Evolutionary conservation across 257 asterid species (phyloP).

Genomic region (Leonotis leonurus): DNA sequence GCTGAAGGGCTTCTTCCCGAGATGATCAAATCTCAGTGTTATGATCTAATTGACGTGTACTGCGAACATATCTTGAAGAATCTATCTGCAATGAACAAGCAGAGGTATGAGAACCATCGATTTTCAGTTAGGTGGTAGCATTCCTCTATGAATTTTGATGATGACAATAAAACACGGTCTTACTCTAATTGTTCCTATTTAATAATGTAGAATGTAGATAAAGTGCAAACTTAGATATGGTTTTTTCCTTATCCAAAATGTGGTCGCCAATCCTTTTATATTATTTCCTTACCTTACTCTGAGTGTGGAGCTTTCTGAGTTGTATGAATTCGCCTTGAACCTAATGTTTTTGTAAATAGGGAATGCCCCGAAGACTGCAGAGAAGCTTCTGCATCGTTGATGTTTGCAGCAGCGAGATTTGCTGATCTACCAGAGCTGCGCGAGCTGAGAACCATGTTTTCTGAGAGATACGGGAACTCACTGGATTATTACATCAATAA

Average conservation of each 20-base stretch:
- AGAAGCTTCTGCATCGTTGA: slow-evolving; percentile 73
- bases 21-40: slow-evolving; percentile 49
- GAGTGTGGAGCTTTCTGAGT: neutral
- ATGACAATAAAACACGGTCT: neutral
- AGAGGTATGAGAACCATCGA: slow-evolving; percentile 32
- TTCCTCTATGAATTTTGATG: too few species aligned
- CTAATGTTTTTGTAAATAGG: too few species aligned
- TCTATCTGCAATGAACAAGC: slow-evolving; percentile 49
- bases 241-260: too few species aligned
- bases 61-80: slow-evolving; percentile 37
- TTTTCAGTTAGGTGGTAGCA: neutral
- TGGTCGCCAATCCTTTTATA: too few species aligned
- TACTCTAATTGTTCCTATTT: neutral
- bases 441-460: slow-evolving; percentile 56
- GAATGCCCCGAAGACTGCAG: slow-evolving; percentile 75
- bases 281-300: neutral
- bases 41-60: slow-evolving; percentile 52
- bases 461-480: slow-evolving; percentile 56
- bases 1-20: slow-evolving; percentile 72
- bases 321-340: too few species aligned
- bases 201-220: too few species aligned
- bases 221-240: too few species aligned
- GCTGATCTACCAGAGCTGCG: slow-evolving; percentile 88
- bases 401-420: slow-evolving; percentile 85
- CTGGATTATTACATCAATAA: slow-evolving; percentile 45